Conservation (phyloP, 192 early-diverging fungal genomes). For the Backusella liffmaniae region DNA sequence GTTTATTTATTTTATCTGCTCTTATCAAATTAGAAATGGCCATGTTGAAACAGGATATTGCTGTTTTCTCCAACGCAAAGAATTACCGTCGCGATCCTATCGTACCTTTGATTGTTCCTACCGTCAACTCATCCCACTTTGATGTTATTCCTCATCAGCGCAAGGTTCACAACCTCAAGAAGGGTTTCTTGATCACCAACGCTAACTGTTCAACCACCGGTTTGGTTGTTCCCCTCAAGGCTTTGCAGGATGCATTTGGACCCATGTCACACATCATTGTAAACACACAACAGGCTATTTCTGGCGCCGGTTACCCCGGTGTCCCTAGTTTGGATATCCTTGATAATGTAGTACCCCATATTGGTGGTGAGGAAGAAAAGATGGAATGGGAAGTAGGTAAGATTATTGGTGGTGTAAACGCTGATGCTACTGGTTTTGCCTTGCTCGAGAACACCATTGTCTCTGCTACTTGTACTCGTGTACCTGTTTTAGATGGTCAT, state of each 20-base stretch:
- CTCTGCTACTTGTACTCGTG: slow-evolving; percentile 95
- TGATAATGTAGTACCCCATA: slow-evolving; percentile 94
- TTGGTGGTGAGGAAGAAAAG: slow-evolving; percentile 96
- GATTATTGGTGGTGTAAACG: slow-evolving; percentile 77
- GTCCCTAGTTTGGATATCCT: slow-evolving; percentile 93
- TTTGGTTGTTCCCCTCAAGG: slow-evolving; percentile 85
- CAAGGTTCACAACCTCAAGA: slow-evolving; percentile 48
- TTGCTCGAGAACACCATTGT: slow-evolving; percentile 65
- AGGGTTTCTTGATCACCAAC: slow-evolving; percentile 94
- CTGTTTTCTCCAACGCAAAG: slow-evolving; percentile 95
- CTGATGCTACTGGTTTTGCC: slow-evolving; percentile 49
- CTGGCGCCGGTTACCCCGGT: slow-evolving; percentile 97
- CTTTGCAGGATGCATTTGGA: slow-evolving; percentile 91
- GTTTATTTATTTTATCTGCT: slow-evolving; percentile 1
- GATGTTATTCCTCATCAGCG: slow-evolving; percentile 79
- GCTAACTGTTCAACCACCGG: slow-evolving; percentile 99
- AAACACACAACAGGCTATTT: slow-evolving; percentile 93
- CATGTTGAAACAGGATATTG: slow-evolving; percentile 85
- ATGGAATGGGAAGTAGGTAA: slow-evolving; percentile 93
- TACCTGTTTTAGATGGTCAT: slow-evolving; percentile 96
- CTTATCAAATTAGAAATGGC: slow-evolving; percentile 61
- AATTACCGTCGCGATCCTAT: slow-evolving; percentile 90
- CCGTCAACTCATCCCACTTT: slow-evolving; percentile 89
- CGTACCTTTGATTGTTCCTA: slow-evolving; percentile 93
- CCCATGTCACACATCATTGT: slow-evolving; percentile 81